A percentile compares a stretch with the other conserved stretches of the same genome.
phyloP scores from a whole-genome alignment of 352 stramenopile genomes.

The Phytophthora tentaculata region DNA sequence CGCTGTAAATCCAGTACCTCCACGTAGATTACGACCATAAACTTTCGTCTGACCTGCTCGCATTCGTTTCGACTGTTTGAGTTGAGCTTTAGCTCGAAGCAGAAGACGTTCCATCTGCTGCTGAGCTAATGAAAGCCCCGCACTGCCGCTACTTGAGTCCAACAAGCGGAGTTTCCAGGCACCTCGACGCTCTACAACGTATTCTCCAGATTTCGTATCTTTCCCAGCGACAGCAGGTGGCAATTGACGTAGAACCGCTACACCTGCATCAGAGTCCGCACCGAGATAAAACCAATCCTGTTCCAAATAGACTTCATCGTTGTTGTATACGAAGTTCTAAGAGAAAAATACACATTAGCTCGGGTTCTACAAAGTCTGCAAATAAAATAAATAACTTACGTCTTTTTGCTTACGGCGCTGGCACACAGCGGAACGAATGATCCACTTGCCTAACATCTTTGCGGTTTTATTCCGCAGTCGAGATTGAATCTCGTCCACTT shows the following conservation, averaged over 20 bases:
- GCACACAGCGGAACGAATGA: conserved; percentile 69
- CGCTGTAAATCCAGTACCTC: conserved; percentile 55
- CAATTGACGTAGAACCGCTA: conserved; percentile 73
- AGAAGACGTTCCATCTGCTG: conserved; percentile 84
- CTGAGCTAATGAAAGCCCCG: conserved; percentile 71
- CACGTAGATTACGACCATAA: conserved; percentile 53
- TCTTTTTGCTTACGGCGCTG: conserved; percentile 52
- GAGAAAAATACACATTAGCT: too few species aligned
- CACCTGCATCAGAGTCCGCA: conserved; percentile 62
- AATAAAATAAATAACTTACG: conserved; percentile 33
- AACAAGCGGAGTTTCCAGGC: conserved; percentile 74
- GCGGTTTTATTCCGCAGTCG: conserved; percentile 78
- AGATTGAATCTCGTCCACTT: conserved; percentile 83
- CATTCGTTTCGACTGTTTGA: conserved; percentile 82
- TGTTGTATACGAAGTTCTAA: conserved; percentile 85
- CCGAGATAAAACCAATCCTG: conserved; percentile 88
- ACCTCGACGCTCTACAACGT: conserved; percentile 71
- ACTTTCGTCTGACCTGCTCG: conserved; percentile 55
- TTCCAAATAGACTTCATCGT: conserved; percentile 83
- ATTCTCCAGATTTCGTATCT: conserved; percentile 59
- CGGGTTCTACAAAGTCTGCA: too few species aligned
- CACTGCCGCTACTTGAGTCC: conserved; percentile 71
- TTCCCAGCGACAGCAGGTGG: conserved; percentile 39
- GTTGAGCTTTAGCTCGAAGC: conserved; percentile 71
- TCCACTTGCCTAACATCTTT: conserved; percentile 81